phyloP scores from a whole-genome alignment of 371 early-diverging fungal species.

The Entomophthora muscae region DNA sequence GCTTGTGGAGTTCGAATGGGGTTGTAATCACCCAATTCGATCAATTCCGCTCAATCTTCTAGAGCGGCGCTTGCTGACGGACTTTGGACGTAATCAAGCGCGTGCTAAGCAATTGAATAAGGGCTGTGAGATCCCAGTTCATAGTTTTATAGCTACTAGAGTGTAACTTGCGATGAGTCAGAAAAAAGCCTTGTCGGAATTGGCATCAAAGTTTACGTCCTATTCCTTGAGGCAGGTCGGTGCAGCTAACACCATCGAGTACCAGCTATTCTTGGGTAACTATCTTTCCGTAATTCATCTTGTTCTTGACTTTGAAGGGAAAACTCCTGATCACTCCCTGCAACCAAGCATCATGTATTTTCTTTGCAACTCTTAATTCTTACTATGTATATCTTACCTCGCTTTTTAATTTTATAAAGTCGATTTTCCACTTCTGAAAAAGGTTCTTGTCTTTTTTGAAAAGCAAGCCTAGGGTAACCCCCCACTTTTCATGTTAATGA shows the following conservation, averaged over 20 bases:
- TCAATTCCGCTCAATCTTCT: too few relatives aligned
- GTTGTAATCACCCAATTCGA: too few relatives aligned
- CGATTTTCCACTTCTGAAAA: background rate
- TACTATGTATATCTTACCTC: background rate
- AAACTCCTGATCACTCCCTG: background rate
- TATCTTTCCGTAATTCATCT: background rate
- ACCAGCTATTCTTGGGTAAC: background rate
- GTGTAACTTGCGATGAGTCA: too few relatives aligned
- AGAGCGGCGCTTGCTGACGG: too few relatives aligned
- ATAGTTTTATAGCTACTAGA: too few relatives aligned
- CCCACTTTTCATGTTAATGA: too few relatives aligned
- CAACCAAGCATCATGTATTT: background rate
- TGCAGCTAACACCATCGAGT: background rate
- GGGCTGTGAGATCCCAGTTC: too few relatives aligned
- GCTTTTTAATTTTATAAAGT: background rate
- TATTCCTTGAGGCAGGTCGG: background rate
- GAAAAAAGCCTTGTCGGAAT: background rate
- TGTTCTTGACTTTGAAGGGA: background rate
- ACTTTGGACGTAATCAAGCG: too few relatives aligned
- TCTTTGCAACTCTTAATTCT: background rate
- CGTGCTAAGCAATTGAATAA: too few relatives aligned
- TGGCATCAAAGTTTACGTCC: background rate
- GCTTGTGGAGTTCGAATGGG: too few relatives aligned
- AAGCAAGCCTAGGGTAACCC: too few relatives aligned
- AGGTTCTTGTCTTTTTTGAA: background rate